Evolutionary conservation across 306 rosid species (phyloP), one percentile per base, ranked within the genome.

Genomic region (Phaseolus lunatus): DNA sequence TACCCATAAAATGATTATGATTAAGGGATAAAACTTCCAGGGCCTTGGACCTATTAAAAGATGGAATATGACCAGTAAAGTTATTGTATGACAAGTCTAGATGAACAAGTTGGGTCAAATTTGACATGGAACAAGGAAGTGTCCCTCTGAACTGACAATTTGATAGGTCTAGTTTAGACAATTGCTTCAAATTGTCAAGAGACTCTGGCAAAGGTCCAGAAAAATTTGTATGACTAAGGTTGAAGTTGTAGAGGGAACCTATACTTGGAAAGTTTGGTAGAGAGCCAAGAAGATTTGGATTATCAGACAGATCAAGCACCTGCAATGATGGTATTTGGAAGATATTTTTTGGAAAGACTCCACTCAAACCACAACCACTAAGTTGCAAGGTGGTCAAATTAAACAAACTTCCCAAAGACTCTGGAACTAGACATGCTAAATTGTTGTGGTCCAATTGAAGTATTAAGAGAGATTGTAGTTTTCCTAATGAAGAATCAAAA

Each of bases 271-370:
- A 65, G 70, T 37, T 19, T 65, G 70, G 50, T 5, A 65, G 49
- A 65, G 70, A 65, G 19, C 70, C 70, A 65, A 19, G 29, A 65
- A 65, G 70, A 65, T 31, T 4, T 35, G 29, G 70, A 65, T 65
- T 65, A 65, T 37, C 15, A n/a, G 70, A 65, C 49, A 65, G 50
- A 11, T 65, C 70, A 65, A 65, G 49, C 29, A 65, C 49, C 18
- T 65, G 27, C 11, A 65, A 20, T 65, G 70, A 65, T 65, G 70
- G 23, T 65, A 65, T 65, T 37, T 65, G 70, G 48, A 65, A 65
- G 26, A 65, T 37, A 20, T 5, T 64, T 18, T 18, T 19, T 37
- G 70, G 49, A 65, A 65, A 65, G 5, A 37, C 15, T 19, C 70
- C 49, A 65, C 26, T 65, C 29, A 65, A 66, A 4, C 11, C 19